Percentiles rank a stretch among this genome's conserved stretches.
Evolutionary conservation across 108 stramenopile species (phyloP).

Genomic region (Aurantiochytrium sp.): DNA sequence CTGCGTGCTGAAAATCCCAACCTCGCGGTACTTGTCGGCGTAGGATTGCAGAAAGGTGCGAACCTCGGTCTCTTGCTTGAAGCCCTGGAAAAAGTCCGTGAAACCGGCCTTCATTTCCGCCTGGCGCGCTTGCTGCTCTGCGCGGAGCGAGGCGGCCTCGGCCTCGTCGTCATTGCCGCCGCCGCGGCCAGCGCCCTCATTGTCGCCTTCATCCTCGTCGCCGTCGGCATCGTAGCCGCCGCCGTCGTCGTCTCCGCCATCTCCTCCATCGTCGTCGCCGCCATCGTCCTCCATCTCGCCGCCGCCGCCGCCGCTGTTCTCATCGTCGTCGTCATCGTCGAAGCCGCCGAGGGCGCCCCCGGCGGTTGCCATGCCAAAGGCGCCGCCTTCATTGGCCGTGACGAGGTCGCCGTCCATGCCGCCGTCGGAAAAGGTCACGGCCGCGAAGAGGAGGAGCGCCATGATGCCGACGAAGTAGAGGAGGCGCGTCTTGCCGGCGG

Average conservation of each 20-base stretch:
- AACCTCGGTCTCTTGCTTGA: not conserved
- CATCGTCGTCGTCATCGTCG: not conserved
- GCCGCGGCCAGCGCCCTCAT: not conserved
- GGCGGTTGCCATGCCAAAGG: not conserved
- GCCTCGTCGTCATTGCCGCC: not conserved
- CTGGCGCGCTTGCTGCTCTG: constrained; percentile 16
- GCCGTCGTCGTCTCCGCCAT: not conserved
- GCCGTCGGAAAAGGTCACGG: not conserved
- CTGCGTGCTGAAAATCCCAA: not conserved
- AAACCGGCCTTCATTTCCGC: not conserved
- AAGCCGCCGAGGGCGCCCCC: not conserved
- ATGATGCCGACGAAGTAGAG: not conserved
- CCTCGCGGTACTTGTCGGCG: not conserved
- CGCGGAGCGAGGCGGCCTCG: not conserved
- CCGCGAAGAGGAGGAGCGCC: not conserved
- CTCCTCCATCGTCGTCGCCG: not conserved
- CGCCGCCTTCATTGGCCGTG: not conserved
- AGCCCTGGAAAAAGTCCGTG: not conserved
- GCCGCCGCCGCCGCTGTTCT: not conserved
- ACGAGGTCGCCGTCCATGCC: not conserved
- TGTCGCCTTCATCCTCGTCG: constrained; percentile 3
- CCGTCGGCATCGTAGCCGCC: not conserved
- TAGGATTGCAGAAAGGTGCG: not conserved
- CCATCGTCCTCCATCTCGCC: not conserved
- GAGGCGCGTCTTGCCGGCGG: not conserved